phyloP scores from a whole-genome alignment of 495 filamentous ascomycete species.

The Trichoderma gamsii region DNA sequence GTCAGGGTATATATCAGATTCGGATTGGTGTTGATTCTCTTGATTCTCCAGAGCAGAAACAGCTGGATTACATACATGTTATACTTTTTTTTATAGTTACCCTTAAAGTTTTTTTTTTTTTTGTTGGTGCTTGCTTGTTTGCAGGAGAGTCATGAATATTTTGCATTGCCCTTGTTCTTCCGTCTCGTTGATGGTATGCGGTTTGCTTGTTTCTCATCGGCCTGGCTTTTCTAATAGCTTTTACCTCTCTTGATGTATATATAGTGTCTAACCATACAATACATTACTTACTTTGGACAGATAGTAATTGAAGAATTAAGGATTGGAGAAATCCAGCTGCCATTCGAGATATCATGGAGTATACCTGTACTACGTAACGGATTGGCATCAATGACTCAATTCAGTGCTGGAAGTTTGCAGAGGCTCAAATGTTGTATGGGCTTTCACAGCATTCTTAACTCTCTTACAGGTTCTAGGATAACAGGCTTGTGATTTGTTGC shows the following conservation, averaged over 20 bases:
- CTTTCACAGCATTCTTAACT: too few species aligned
- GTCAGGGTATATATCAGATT: conserved; percentile 14
- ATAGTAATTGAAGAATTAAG: background rate
- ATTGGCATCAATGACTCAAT: too few species aligned
- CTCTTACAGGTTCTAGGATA: too few species aligned
- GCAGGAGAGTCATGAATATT: background rate
- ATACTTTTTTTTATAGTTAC: background rate
- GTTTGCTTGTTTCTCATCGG: background rate
- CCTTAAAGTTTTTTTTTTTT: background rate
- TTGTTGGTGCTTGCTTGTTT: background rate
- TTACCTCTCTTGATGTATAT: background rate
- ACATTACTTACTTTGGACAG: background rate
- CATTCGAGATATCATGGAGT: background rate
- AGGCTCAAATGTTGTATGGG: too few species aligned
- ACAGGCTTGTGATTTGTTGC: too few species aligned
- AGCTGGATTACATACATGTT: background rate
- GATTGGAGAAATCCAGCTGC: background rate
- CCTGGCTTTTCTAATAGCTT: background rate
- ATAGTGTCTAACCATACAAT: background rate
- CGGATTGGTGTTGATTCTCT: conserved; percentile 7
- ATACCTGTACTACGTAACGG: too few species aligned
- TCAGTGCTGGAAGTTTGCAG: too few species aligned
- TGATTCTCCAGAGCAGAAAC: background rate
- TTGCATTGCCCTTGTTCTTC: background rate
- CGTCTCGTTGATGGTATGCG: background rate